These are phyloP conservation scores for Mycena chlorophos DNA, from an alignment of 768 basidiomycete species.

Conservation along the genomic window DNA sequence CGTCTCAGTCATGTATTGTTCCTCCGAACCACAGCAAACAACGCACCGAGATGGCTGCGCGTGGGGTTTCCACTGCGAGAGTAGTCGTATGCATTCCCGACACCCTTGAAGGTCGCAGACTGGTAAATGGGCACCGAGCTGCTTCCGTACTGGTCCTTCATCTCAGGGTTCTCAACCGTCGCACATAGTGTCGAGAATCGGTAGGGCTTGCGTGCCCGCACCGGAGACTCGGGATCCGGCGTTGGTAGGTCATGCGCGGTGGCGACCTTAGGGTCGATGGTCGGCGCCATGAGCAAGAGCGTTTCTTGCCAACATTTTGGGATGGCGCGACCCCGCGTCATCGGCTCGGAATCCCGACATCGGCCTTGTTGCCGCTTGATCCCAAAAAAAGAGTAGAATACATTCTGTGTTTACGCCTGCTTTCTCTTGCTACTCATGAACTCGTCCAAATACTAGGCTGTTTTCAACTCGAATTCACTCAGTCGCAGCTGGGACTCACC, in stretches of 20 bases:
- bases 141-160: conserved; percentile 94
- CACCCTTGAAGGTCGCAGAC: conserved; percentile 95
- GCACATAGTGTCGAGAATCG: conserved; percentile 90
- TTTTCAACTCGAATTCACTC: not conserved
- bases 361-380: too few relatives aligned
- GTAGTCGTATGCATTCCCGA: conserved; percentile 89
- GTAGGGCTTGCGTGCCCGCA: conserved; percentile 68
- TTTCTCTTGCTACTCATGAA: too few relatives aligned
- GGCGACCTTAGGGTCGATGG: conserved; percentile 38
- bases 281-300: conserved; percentile 32
- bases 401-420: too few relatives aligned
- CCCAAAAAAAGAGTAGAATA: too few relatives aligned
- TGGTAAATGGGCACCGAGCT: conserved; percentile 98
- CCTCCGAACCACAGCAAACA: conserved; percentile 7
- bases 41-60: conserved; percentile 84
- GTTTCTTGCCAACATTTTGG: too few relatives aligned
- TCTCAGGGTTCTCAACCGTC: conserved; percentile 86
- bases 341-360: too few relatives aligned
- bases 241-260: conserved; percentile 64
- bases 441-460: not conserved
- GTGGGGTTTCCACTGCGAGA: conserved; percentile 96
- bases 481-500: conserved; percentile 36
- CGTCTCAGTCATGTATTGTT: conserved; percentile 2
- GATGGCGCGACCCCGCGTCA: too few relatives aligned
- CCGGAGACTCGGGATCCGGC: conserved; percentile 79